Conservation (phyloP, 345 rosid genomes). For the Erucastrum elatum region DNA sequence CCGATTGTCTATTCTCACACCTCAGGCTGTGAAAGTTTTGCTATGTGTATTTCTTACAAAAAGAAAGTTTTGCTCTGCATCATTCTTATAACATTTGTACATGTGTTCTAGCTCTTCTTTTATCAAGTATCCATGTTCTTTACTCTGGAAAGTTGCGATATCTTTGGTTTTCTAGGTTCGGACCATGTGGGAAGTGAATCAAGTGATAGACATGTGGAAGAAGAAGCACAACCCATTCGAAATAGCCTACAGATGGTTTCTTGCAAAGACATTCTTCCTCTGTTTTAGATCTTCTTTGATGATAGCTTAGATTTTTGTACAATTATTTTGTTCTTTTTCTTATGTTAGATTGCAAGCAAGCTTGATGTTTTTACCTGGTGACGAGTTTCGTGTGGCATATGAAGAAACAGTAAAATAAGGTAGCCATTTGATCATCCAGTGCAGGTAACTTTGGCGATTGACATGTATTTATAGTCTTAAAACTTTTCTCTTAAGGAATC, state of each 20-base stretch:
- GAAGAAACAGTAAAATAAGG: constrained; percentile 85
- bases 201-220: constrained; percentile 93
- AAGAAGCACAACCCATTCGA: constrained; percentile 73
- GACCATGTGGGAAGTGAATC: constrained; percentile 57
- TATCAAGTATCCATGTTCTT: not conserved
- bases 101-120: not conserved
- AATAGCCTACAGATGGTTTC: constrained; percentile 81
- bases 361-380: constrained; percentile 87
- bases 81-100: not conserved
- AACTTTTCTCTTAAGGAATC: not conserved
- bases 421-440: constrained; percentile 83
- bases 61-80: constrained; percentile 35
- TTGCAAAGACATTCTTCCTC: constrained; percentile 61
- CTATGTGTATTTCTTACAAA: too few species aligned
- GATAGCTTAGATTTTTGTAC: not conserved
- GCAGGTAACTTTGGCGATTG: constrained; percentile 49
- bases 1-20: constrained; percentile 68
- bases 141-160: not conserved
- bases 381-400: constrained; percentile 89
- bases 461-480: constrained; percentile 10
- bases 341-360: constrained; percentile 65
- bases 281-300: constrained; percentile 13
- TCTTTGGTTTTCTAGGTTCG: constrained; percentile 56
- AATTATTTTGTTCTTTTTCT: not conserved
- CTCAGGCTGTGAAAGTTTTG: constrained; percentile 72